Percentiles rank a stretch among this genome's conserved stretches.
phyloP scores from a whole-genome alignment of 306 rosid species.

The Malus sylvestris region DNA sequence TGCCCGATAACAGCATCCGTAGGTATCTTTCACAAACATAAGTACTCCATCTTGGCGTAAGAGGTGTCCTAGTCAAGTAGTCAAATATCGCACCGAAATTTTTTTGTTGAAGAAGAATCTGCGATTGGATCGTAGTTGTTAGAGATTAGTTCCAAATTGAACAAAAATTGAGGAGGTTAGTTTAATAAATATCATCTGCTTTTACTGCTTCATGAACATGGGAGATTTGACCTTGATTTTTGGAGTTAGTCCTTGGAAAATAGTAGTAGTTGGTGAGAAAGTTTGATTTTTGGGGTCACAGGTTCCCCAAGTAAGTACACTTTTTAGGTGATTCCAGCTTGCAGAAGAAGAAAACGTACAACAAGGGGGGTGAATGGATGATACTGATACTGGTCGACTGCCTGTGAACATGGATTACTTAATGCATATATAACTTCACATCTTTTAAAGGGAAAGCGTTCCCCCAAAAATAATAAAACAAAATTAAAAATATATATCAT shows the following conservation, averaged over 20 bases:
- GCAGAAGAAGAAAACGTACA: conserved; percentile 8
- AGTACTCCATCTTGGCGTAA: neutral
- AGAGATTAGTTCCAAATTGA: neutral
- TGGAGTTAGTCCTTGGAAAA: neutral
- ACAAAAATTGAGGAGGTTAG: neutral
- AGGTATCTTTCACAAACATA: neutral
- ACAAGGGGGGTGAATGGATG: neutral
- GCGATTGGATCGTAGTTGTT: neutral
- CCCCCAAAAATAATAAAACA: no score
- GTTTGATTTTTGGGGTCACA: conserved; percentile 20
- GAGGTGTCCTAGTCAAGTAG: neutral
- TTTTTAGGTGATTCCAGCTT: conserved; percentile 28
- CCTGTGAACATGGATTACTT: conserved; percentile 3
- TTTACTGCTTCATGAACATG: neutral
- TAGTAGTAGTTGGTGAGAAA: conserved; percentile 1
- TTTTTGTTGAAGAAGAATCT: no score
- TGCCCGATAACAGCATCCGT: neutral
- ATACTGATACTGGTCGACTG: conserved; percentile 18
- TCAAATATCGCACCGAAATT: neutral
- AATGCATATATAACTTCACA: neutral
- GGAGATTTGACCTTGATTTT: neutral
- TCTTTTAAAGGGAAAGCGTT: neutral
- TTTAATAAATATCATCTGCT: neutral
- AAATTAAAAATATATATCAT: neutral
- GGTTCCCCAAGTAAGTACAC: conserved; percentile 5